Base-by-base conservation (phyloP, 495 filamentous ascomycete species). In the Daldinia concentrica region DNA sequence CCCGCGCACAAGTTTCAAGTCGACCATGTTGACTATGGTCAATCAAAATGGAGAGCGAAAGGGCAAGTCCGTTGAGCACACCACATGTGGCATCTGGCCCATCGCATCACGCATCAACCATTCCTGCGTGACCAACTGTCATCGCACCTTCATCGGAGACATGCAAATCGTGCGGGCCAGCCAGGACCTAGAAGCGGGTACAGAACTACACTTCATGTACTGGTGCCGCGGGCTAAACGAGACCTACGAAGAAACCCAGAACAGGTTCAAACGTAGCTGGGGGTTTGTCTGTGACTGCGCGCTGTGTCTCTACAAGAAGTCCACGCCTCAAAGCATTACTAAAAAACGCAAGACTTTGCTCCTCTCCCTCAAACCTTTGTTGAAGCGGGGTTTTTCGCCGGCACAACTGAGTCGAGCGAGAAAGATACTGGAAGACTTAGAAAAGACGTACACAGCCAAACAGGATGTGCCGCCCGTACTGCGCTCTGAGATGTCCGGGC, bases 161-260 rank as follows among this genome's bases (percentile, higher is more conserved):
- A 82, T 91, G 79, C 83, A 85, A 78, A 78, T 89, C 54, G 66
- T 88, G 24, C 86, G 86, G n/a, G 87, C 88, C 0, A 73, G 77
- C 8, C 64, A 69, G 22, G 74, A 84, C 68, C 76, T 91, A 8
- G 73, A 75, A 4, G 57, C 79, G 0, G 79, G 79, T 43, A 55
- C 60, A 9, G 72, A 74, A 61, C 11, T 74, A 30, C 24, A 6
- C 50, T 58, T 65, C 57, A 24, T 15, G 48, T 74, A 74, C 64
- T 19, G 30, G 82, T 4, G 80, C 65, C 71, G 75, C 26, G 12
- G 27, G 30, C 30, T 45, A 6, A 11, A 55, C 7, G 56, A 66
- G 57, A 65, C 59, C 2, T 32, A 67, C 11, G 60, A 72, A 5
- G 43, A 65, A n/a, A 58, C 60, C 56, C 66, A 68, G 14, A 32